phyloP scores from a whole-genome alignment of 306 rosid genomes.

The Cucurbita pepo region DNA sequence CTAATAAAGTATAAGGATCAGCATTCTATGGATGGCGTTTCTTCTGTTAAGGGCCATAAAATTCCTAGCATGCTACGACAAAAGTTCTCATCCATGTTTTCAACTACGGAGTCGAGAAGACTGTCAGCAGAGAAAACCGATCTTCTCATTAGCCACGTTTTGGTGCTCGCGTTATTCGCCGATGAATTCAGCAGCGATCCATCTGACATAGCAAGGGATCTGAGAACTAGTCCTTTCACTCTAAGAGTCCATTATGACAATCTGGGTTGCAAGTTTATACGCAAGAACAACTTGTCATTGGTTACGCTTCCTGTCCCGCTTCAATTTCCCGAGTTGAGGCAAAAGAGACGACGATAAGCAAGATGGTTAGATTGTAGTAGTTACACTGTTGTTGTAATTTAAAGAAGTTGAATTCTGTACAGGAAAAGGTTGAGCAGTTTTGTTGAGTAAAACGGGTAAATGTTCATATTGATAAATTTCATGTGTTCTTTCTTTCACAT shows the following conservation, averaged over 20 bases:
- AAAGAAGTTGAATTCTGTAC: neutral
- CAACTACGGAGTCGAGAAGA: slow-evolving; percentile 18
- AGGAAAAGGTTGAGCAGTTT: neutral
- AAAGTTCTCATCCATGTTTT: slow-evolving; percentile 42
- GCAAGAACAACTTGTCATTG: neutral
- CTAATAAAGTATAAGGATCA: slow-evolving; percentile 67
- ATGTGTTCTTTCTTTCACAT: neutral
- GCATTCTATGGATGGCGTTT: slow-evolving; percentile 29
- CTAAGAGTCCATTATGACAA: slow-evolving; percentile 27
- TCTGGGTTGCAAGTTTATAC: slow-evolving; percentile 54
- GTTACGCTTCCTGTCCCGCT: slow-evolving; percentile 62
- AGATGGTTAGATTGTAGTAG: neutral
- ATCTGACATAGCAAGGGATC: slow-evolving; percentile 57
- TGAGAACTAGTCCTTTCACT: slow-evolving; percentile 15
- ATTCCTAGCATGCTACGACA: slow-evolving; percentile 41
- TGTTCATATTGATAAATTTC: neutral
- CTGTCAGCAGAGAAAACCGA: slow-evolving; percentile 34
- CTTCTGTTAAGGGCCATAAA: slow-evolving; percentile 37
- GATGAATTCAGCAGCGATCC: slow-evolving; percentile 46
- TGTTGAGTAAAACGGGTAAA: neutral
- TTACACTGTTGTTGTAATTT: neutral
- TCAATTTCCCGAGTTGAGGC: slow-evolving; percentile 30
- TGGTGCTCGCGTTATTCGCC: slow-evolving; percentile 61
- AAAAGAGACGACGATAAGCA: slow-evolving; percentile 13
- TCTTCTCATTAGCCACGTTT: slow-evolving; percentile 50